phyloP scores from a whole-genome alignment of 805 yeast species.

The Monosporozyma unispora region DNA sequence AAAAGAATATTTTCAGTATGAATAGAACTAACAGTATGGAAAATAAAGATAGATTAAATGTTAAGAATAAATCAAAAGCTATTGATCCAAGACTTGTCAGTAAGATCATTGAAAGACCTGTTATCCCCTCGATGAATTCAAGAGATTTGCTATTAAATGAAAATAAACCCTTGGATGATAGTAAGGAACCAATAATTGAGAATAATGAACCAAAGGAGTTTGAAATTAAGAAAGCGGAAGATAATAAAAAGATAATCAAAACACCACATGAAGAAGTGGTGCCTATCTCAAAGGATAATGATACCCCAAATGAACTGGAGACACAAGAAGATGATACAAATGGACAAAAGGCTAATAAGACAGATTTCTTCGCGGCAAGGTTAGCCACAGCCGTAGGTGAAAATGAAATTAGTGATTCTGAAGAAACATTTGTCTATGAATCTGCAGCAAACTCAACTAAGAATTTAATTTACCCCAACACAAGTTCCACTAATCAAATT shows the following conservation, averaged over 20 bases:
- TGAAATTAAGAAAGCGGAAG: not conserved
- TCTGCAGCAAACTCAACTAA: slow-evolving; percentile 29
- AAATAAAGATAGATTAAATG: not conserved
- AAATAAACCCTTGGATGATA: not conserved
- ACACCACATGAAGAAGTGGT: not conserved
- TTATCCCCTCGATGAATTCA: slow-evolving; percentile 18
- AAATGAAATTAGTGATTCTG: slow-evolving; percentile 77
- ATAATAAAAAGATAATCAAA: not conserved
- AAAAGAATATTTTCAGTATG: not conserved
- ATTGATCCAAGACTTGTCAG: slow-evolving; percentile 4
- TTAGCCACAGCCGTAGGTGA: slow-evolving; percentile 92
- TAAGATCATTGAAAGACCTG: slow-evolving; percentile 19
- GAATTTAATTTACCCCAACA: slow-evolving; percentile 14
- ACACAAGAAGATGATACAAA: slow-evolving; percentile 12
- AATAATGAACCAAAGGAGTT: not conserved
- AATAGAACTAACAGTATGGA: not conserved
- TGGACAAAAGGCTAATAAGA: slow-evolving; percentile 44
- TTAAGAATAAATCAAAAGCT: not conserved
- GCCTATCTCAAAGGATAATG: not conserved
- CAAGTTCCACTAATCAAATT: slow-evolving; percentile 17
- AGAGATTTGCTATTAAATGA: slow-evolving; percentile 16
- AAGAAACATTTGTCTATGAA: slow-evolving; percentile 95
- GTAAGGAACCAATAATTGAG: not conserved
- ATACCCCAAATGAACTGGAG: slow-evolving; percentile 1
- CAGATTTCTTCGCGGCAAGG: slow-evolving; percentile 91